These are phyloP conservation scores for Rosa persica DNA, from an alignment of 306 rosid species.

Conservation along the genomic window DNA sequence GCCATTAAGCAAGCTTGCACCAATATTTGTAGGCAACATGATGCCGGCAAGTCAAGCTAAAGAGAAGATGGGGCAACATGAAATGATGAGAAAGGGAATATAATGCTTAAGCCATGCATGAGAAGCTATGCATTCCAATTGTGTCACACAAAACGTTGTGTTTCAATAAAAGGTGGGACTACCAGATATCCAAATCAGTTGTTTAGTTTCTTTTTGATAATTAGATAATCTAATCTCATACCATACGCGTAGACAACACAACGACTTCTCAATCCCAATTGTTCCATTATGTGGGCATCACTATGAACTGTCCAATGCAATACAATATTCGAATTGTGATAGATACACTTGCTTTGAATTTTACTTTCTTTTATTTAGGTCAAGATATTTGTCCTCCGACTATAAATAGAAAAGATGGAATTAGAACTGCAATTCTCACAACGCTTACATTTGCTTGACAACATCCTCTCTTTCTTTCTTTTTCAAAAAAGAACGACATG, in stretches of 20 bases:
- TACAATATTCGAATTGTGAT: slow-evolving; percentile 10
- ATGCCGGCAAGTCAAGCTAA: slow-evolving; percentile 11
- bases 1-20: not conserved
- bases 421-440: too few species aligned
- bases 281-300: not conserved
- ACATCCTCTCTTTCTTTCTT: too few species aligned
- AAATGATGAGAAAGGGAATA: not conserved
- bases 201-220: not conserved
- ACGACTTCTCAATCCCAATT: not conserved
- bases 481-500: too few species aligned
- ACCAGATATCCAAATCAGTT: not conserved
- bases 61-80: not conserved
- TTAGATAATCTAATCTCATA: not conserved
- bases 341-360: not conserved
- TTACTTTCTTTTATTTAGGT: not conserved
- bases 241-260: slow-evolving; percentile 7
- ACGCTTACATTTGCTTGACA: too few species aligned
- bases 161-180: not conserved
- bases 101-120: not conserved
- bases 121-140: not conserved
- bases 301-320: slow-evolving; percentile 10
- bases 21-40: slow-evolving; percentile 1
- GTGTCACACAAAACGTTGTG: not conserved
- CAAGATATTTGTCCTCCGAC: not conserved
- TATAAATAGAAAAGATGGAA: too few species aligned